Conservation (phyloP, 306 rosid genomes). For the Macrotyloma uniflorum region DNA sequence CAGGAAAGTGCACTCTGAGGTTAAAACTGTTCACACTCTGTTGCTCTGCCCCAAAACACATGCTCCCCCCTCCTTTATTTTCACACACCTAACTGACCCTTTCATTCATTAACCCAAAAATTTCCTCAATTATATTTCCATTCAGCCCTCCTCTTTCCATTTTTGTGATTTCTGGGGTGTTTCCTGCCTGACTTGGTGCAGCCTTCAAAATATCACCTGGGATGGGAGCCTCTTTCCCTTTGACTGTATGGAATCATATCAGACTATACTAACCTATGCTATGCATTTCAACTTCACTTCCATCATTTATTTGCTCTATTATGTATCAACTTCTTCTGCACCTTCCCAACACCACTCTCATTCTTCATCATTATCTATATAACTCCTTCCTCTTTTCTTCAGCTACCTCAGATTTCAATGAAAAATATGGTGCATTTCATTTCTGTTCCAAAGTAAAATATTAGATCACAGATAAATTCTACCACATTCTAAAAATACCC, state of each 20-base stretch:
- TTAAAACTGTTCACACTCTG: conserved; percentile 63
- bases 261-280: background rate
- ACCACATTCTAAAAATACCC: too few species aligned
- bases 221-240: conserved; percentile 28
- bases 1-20: conserved; percentile 80
- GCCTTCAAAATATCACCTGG: conserved; percentile 53
- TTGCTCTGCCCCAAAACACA: conserved; percentile 70
- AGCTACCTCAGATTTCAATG: background rate
- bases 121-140: conserved; percentile 43
- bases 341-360: background rate
- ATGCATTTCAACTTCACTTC: background rate
- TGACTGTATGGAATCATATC: conserved; percentile 35
- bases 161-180: conserved; percentile 44
- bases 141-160: conserved; percentile 52
- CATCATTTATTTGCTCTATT: background rate
- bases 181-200: conserved; percentile 47
- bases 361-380: background rate
- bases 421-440: background rate
- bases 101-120: conserved; percentile 52
- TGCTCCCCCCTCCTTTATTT: conserved; percentile 50
- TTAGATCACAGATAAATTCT: too few species aligned
- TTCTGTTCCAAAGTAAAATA: too few species aligned
- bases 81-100: conserved; percentile 61
- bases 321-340: background rate
- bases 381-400: background rate